Conservation (phyloP, 768 basidiomycete genomes). For the Lentinula detonsa region DNA sequence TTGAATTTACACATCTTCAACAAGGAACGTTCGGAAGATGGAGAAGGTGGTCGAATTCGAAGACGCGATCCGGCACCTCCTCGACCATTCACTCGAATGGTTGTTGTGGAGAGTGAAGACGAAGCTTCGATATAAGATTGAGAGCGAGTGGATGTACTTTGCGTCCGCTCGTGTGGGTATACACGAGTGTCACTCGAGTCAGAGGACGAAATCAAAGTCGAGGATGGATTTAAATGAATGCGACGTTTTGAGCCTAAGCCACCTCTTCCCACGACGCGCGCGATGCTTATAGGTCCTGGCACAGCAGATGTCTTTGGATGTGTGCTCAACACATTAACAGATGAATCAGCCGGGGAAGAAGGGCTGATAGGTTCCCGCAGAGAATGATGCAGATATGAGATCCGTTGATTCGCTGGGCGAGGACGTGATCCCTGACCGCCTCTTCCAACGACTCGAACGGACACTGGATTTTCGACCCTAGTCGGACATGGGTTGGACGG, state of each 20-base stretch:
- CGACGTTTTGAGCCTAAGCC: slow-evolving; percentile 4
- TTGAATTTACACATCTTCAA: background rate
- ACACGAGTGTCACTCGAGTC: background rate
- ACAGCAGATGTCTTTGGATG: background rate
- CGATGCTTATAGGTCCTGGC: background rate
- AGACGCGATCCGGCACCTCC: slow-evolving; percentile 3
- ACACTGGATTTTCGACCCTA: background rate
- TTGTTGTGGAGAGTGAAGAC: background rate
- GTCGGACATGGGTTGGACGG: background rate
- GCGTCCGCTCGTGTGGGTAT: background rate
- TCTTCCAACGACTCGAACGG: slow-evolving; percentile 1
- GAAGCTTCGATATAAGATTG: background rate
- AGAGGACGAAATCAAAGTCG: background rate
- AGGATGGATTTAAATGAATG: background rate
- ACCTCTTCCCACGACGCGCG: slow-evolving; percentile 6
- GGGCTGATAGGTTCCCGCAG: background rate
- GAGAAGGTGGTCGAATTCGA: background rate
- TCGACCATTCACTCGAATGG: background rate
- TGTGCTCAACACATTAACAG: background rate
- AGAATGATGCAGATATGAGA: background rate
- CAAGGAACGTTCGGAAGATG: background rate
- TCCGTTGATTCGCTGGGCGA: background rate
- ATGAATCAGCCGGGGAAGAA: background rate
- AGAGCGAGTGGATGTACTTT: background rate
- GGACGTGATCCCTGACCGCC: slow-evolving; percentile 2